phyloP scores from a whole-genome alignment of 2,329 filamentous ascomycete genomes.

The Trichocomaceae sp. region DNA sequence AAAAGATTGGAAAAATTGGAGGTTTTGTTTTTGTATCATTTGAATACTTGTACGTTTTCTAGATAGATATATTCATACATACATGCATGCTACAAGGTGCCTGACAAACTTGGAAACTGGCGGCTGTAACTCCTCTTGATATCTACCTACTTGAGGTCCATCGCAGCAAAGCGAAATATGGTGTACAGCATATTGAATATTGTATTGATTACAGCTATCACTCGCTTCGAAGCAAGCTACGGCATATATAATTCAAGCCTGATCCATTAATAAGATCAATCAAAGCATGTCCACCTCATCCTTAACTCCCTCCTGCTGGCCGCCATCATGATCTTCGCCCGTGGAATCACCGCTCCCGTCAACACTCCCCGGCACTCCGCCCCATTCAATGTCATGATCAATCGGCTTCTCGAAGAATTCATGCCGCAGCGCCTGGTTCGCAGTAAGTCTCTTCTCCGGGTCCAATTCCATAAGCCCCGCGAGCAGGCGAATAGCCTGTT shows the following conservation, averaged over 20 bases:
- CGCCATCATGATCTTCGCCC: conserved; percentile 22
- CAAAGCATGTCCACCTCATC: conserved; percentile 34
- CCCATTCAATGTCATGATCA: conserved; percentile 36
- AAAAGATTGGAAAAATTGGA: background rate
- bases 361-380: conserved; percentile 26
- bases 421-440: conserved; percentile 39
- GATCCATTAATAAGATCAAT: background rate
- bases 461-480: conserved; percentile 40
- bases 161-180: no score
- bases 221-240: background rate
- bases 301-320: conserved; percentile 23
- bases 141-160: background rate
- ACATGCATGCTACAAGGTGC: background rate
- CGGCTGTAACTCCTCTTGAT: background rate
- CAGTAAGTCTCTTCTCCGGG: conserved; percentile 36
- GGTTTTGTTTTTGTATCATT: background rate
- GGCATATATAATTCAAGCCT: no score
- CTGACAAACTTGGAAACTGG: background rate
- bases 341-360: conserved; percentile 29
- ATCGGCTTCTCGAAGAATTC: conserved; percentile 40
- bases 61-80: background rate
- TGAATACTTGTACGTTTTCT: background rate
- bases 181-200: background rate
- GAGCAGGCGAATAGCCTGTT: conserved; percentile 40
- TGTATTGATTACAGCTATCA: background rate